A percentile compares a stretch with the other conserved stretches of the same genome.
Conservation (phyloP, 805 yeast species). For the Peterozyma xylosa region DNA sequence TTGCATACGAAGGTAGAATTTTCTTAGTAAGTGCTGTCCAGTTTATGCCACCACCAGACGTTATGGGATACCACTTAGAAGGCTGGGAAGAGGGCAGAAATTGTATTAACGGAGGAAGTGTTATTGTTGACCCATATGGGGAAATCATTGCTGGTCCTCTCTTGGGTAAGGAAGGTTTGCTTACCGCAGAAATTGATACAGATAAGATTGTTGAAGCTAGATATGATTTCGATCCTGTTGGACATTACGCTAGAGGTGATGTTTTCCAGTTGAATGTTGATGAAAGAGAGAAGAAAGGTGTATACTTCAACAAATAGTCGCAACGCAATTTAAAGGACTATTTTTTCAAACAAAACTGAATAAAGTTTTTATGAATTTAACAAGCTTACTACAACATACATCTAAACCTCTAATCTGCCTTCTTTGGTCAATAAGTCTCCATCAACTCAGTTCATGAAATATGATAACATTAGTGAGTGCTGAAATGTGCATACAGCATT, state of each 20-base stretch:
- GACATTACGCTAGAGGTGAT: conserved; percentile 37
- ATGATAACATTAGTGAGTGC: too few species aligned
- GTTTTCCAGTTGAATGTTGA: conserved; percentile 33
- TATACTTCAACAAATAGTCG: conserved; percentile 1
- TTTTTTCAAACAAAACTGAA: too few species aligned
- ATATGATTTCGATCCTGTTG: conserved; percentile 33
- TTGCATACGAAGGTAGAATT: conserved; percentile 32
- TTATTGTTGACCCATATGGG: conserved; percentile 33
- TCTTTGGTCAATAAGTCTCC: too few species aligned
- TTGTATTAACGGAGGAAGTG: conserved; percentile 32
- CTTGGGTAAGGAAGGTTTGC: conserved; percentile 29
- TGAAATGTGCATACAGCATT: too few species aligned
- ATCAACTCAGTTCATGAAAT: too few species aligned
- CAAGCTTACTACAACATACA: too few species aligned
- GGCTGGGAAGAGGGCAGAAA: conserved; percentile 24
- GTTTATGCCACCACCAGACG: conserved; percentile 23
- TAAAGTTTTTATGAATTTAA: too few species aligned
- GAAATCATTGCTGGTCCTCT: conserved; percentile 36
- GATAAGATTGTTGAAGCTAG: conserved; percentile 28
- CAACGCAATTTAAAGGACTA: too few species aligned
- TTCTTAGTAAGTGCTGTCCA: conserved; percentile 34
- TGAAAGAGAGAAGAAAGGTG: conserved; percentile 19
- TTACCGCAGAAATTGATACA: conserved; percentile 32
- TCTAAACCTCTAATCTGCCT: too few species aligned
- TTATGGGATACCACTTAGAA: conserved; percentile 15